Percentiles rank a stretch among this genome's conserved stretches.
These are phyloP conservation scores for Vanderwaltozyma verrucispora DNA, from an alignment of 805 yeast genomes.

Conservation along the genomic window DNA sequence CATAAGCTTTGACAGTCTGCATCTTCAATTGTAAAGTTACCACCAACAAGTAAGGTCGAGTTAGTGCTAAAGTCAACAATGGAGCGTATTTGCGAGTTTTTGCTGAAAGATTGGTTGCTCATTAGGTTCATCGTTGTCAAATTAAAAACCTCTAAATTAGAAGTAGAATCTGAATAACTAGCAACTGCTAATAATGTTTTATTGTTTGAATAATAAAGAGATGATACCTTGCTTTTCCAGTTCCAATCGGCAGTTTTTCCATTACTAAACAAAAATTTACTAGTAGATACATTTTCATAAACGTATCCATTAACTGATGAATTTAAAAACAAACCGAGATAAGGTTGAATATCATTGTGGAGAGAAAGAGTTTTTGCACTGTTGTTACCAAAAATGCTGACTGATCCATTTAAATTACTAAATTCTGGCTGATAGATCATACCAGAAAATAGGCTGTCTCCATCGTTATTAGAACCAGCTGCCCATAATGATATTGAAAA, in stretches of 20 bases:
- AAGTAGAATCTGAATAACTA: neutral
- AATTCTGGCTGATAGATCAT: conserved; percentile 12
- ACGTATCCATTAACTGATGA: conserved; percentile 40
- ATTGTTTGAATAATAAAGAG: conserved; percentile 20
- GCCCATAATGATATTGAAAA: conserved; percentile 19
- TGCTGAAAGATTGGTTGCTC: conserved; percentile 28
- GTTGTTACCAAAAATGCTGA: conserved; percentile 10
- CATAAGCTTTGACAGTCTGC: conserved; percentile 55
- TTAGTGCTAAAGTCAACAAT: conserved; percentile 33
- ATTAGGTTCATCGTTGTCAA: conserved; percentile 39
- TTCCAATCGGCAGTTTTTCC: conserved; percentile 5
- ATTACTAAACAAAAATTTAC: conserved; percentile 5
- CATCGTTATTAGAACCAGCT: conserved; percentile 22
- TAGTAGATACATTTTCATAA: conserved; percentile 34
- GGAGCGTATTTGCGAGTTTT: conserved; percentile 32
- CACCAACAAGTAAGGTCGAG: conserved; percentile 48
- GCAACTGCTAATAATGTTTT: conserved; percentile 18
- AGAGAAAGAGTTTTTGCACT: neutral
- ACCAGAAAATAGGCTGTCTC: conserved; percentile 29
- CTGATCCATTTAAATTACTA: conserved; percentile 14
- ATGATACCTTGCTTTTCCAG: conserved; percentile 13
- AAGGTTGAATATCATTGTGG: conserved; percentile 7
- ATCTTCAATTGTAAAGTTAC: conserved; percentile 54
- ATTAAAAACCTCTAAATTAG: conserved; percentile 19
- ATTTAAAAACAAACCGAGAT: conserved; percentile 36